A percentile compares a stretch with the other conserved stretches of the same genome.
Conservation (phyloP, 768 basidiomycete species). For the Phaeotremella skinneri region DNA sequence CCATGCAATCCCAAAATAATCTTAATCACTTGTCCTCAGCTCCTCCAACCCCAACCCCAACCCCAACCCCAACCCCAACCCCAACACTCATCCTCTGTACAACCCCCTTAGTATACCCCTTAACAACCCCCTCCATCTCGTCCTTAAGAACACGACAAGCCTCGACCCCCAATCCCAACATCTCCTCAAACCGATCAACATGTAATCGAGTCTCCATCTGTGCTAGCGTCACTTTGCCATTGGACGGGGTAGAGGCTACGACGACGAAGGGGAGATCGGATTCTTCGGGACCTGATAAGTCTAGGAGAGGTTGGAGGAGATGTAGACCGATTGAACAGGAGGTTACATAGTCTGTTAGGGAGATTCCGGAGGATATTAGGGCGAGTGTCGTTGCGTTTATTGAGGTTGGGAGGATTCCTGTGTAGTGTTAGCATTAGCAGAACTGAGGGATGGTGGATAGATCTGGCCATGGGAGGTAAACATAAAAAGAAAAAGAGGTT, state of each 20-base stretch:
- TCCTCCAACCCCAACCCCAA: conserved; percentile 3
- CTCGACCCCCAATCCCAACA: conserved; percentile 73
- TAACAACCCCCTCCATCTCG: conserved; percentile 78
- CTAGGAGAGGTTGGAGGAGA: conserved; percentile 67
- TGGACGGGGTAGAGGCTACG: conserved; percentile 82
- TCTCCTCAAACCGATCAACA: conserved; percentile 86
- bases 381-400: conserved; percentile 95
- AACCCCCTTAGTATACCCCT: conserved; percentile 62
- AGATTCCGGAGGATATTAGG: conserved; percentile 83
- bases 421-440: too few relatives aligned
- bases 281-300: conserved; percentile 85
- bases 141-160: conserved; percentile 72
- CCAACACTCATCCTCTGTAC: conserved; percentile 61
- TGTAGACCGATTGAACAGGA: conserved; percentile 86
- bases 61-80: conserved; percentile 3
- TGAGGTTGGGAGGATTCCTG: conserved; percentile 78
- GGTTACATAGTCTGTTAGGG: conserved; percentile 84
- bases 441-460: too few relatives aligned
- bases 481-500: not conserved
- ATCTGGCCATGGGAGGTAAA: too few relatives aligned
- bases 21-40: not conserved
- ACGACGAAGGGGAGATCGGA: conserved; percentile 83
- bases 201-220: conserved; percentile 93
- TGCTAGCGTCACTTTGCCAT: conserved; percentile 79
- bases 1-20: not conserved